A percentile compares a stretch with the other conserved stretches of the same genome.
These are phyloP conservation scores for Phanerochaete sordida DNA, from an alignment of 768 basidiomycete species.

Conservation along the genomic window DNA sequence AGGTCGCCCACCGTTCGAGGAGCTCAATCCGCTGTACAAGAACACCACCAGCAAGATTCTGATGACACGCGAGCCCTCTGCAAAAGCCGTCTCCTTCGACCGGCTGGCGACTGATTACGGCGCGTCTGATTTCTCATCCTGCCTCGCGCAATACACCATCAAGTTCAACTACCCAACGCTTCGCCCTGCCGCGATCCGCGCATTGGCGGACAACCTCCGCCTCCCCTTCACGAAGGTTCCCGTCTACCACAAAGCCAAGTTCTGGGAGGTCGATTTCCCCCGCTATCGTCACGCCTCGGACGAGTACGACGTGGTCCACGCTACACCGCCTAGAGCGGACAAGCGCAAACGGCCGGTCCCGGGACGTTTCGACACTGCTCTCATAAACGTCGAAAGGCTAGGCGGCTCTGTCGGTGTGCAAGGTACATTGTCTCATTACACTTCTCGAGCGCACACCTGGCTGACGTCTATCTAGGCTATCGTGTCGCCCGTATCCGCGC, in stretches of 20 bases:
- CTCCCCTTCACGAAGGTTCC: constrained; percentile 24
- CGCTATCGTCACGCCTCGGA: background rate
- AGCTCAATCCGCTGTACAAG: constrained; percentile 7
- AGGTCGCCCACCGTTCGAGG: background rate
- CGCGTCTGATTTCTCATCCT: constrained; percentile 23
- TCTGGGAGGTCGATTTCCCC: constrained; percentile 17
- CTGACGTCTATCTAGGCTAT: constrained; percentile 17
- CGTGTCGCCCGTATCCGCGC: constrained; percentile 25
- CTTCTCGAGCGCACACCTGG: background rate
- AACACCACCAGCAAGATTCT: constrained; percentile 6
- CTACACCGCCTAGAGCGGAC: constrained; percentile 9
- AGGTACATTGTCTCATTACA: background rate
- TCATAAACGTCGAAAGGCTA: constrained; percentile 15
- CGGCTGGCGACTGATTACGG: constrained; percentile 22
- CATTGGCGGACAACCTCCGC: background rate
- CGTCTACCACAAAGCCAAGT: constrained; percentile 33
- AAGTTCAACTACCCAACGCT: constrained; percentile 16
- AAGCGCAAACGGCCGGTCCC: constrained; percentile 14
- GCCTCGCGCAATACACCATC: constrained; percentile 27
- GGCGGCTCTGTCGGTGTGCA: background rate
- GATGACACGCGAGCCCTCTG: constrained; percentile 25
- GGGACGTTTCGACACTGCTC: constrained; percentile 33
- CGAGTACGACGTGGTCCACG: constrained; percentile 30
- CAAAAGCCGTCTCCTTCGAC: constrained; percentile 22
- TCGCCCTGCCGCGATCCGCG: constrained; percentile 16